A percentile compares a stretch with the other conserved stretches of the same genome.
Conservation (phyloP, 2,329 filamentous ascomycete species). For the Orbilia blumenaviensis region DNA sequence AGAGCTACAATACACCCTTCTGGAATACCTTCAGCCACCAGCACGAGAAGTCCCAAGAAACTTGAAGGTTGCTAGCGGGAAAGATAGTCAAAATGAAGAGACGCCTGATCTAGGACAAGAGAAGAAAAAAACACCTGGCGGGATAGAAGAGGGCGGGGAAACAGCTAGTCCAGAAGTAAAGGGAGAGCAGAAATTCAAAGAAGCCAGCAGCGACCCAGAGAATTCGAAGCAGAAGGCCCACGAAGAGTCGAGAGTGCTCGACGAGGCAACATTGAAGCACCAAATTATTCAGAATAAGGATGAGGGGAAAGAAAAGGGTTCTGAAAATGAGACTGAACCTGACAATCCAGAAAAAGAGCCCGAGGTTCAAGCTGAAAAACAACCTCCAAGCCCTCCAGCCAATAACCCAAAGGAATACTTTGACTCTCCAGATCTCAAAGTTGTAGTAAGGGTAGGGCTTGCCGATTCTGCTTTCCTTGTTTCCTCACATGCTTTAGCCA, state of each 20-base stretch:
- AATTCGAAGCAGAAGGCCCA: no score
- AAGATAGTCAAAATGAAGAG: neutral
- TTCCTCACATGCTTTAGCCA: neutral
- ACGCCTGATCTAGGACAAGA: neutral
- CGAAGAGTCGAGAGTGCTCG: no score
- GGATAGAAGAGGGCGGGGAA: no score
- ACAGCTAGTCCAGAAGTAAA: neutral
- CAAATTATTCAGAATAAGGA: no score
- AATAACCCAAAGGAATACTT: neutral
- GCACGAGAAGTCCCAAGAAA: neutral
- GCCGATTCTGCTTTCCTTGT: neutral
- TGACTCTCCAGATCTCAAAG: constrained; percentile 12
- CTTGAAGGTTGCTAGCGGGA: neutral
- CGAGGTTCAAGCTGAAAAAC: no score
- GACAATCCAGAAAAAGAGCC: neutral
- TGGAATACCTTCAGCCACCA: neutral
- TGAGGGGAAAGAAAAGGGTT: neutral
- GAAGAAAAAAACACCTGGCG: no score
- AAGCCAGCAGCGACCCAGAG: neutral
- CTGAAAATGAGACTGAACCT: neutral
- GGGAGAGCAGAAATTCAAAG: neutral
- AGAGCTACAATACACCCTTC: neutral
- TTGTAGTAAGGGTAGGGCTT: neutral
- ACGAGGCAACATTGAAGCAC: no score
- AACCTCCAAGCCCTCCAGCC: neutral